Evolutionary conservation across 2,329 filamentous ascomycete species (phyloP), one percentile per base, ranked within the genome.

Genomic region (Epichloe coenophiala): DNA sequence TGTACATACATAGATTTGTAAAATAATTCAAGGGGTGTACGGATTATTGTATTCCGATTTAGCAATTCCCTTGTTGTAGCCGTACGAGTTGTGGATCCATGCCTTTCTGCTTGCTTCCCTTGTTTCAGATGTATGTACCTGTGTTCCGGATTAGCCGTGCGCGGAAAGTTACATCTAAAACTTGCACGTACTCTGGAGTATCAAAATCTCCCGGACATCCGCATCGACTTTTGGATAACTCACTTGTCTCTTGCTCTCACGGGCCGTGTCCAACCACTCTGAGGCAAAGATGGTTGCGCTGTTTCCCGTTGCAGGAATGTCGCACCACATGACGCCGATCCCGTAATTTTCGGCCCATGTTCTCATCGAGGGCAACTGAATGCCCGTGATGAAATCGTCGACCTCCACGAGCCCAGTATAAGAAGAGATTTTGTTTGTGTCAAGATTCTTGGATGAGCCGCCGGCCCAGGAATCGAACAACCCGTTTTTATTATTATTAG

Each of bases 51-150:
- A n/a, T n/a, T n/a, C n/a, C n/a, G n/a, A n/a, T n/a, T n/a, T n/a
- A 31, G 38, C 31, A 41, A 19, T 15, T 23, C 4, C 75, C 4
- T 71, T 65, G 57, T 81, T 81, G 62, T 75, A 81, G 4, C 77
- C 77, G 56, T 80, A 81, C 52, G 66, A 71, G 7, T 56, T 69
- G 80, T 0, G 78, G 77, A 56, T 81, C 77, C 72, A 81, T 75
- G 35, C 78, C 78, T 9, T 27, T 44, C 69, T 68, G 60, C 72
- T 80, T 38, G 65, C 72, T 61, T 81, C 78, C 76, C 77, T 45
- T 13, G 47, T 49, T 27, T 15, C 36, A 31, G 7, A 1, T 27
- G 6, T 33, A 1, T 27, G 6, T 33, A 40, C 19, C 45, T 47
- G 31, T 17, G 33, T 15, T 19, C 4, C 3, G 17, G 12, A 31